Percentiles rank a stretch among this genome's conserved stretches.
phyloP scores from a whole-genome alignment of 2,329 filamentous ascomycete species.

The Neofusicoccum parvum region DNA sequence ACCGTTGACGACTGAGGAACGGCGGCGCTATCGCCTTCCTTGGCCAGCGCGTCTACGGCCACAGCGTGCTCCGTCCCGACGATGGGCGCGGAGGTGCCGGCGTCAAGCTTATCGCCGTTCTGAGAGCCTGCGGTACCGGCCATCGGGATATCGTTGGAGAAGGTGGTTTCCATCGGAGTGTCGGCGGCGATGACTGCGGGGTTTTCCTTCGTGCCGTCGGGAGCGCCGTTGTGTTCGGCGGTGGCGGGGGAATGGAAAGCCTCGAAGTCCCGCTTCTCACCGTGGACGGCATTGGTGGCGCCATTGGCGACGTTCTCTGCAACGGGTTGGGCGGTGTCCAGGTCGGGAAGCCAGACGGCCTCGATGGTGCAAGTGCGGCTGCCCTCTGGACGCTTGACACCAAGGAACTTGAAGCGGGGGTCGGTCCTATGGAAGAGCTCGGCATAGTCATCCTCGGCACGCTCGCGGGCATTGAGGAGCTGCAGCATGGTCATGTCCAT shows the following conservation, averaged over 20 bases:
- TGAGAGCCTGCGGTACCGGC: neutral
- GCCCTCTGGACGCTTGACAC: slow-evolving; percentile 13
- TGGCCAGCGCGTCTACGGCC: neutral
- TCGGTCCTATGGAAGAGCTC: slow-evolving; percentile 22
- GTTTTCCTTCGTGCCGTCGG: neutral
- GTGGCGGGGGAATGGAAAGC: neutral
- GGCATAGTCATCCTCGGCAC: slow-evolving; percentile 21
- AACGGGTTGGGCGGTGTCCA: neutral
- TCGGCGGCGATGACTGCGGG: neutral
- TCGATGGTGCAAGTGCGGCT: slow-evolving; percentile 21
- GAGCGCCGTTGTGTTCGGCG: neutral
- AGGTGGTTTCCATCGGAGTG: slow-evolving; percentile 10
- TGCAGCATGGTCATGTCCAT: slow-evolving; percentile 24
- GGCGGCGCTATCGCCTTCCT: neutral
- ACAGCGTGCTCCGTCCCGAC: neutral
- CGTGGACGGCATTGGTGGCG: neutral
- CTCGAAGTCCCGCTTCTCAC: neutral
- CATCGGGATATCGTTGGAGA: neutral
- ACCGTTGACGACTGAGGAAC: neutral
- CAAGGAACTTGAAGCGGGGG: slow-evolving; percentile 22
- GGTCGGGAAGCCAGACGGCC: slow-evolving; percentile 18
- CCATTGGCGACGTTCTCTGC: neutral
- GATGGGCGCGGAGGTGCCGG: neutral
- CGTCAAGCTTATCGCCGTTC: neutral
- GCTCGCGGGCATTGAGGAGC: slow-evolving; percentile 21